These are phyloP conservation scores for Meripilus lineatus DNA, from an alignment of 1,284 basidiomycete species.

Conservation along the genomic window DNA sequence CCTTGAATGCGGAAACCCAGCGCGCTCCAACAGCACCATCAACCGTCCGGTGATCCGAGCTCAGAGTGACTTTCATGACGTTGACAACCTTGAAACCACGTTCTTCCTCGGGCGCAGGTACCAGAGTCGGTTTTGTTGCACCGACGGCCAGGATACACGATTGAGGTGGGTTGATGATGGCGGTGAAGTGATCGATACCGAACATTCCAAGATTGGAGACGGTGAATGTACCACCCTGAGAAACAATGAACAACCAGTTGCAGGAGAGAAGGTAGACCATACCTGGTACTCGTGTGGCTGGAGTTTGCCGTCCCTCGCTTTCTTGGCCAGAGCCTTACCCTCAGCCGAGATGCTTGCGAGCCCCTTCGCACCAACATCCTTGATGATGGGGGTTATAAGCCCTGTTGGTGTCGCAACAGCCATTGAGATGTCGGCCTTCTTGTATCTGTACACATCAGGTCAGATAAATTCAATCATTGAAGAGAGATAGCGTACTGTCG, in stretches of 20 bases:
- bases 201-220: constrained; percentile 99
- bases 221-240: constrained; percentile 93
- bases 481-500: constrained; percentile 64
- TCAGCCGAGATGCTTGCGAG: constrained; percentile 90
- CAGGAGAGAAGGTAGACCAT: constrained; percentile 10
- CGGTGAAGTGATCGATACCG: constrained; percentile 93
- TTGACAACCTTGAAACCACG: constrained; percentile 91
- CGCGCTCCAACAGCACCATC: constrained; percentile 90
- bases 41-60: constrained; percentile 92
- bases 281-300: constrained; percentile 96
- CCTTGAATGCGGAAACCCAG: constrained; percentile 94
- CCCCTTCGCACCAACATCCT: constrained; percentile 89
- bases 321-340: constrained; percentile 89
- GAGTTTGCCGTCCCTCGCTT: constrained; percentile 96
- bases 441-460: constrained; percentile 56
- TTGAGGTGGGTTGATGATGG: constrained; percentile 99
- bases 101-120: constrained; percentile 85
- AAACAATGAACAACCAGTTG: background rate
- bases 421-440: constrained; percentile 95
- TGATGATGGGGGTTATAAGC: constrained; percentile 97
- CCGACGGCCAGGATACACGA: constrained; percentile 97
- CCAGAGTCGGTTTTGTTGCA: constrained; percentile 81
- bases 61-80: constrained; percentile 95
- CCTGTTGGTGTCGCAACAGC: constrained; percentile 96
- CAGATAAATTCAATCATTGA: background rate